Percentiles rank a stretch among this genome's conserved stretches.
These are phyloP conservation scores for Vaccinium vitisidaea DNA, from an alignment of 148 eudicot species.

Conservation along the genomic window DNA sequence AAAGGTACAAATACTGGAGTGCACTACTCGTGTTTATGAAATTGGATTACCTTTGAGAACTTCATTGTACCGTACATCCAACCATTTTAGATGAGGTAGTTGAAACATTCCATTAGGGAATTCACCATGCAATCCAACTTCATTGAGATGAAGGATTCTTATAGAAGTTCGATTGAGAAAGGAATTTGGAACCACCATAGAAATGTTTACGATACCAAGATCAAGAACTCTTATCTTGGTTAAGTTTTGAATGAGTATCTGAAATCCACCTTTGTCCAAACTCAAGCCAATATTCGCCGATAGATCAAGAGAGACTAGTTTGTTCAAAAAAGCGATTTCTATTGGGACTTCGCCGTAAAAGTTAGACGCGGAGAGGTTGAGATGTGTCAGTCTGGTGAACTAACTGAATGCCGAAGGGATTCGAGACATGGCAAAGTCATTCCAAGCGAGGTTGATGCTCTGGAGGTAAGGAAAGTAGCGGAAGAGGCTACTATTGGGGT, in stretches of 20 bases:
- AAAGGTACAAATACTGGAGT: background rate
- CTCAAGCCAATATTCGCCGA: too few species aligned
- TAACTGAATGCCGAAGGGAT: background rate
- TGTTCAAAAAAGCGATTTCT: too few species aligned
- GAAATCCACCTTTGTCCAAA: too few species aligned
- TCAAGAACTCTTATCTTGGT: too few species aligned
- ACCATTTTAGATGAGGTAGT: conserved; percentile 16
- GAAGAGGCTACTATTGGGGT: background rate
- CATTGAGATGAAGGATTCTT: too few species aligned
- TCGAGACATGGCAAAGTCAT: background rate
- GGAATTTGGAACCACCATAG: too few species aligned
- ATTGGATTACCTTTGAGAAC: background rate
- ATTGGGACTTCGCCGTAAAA: too few species aligned
- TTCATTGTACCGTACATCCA: background rate
- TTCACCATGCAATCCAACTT: background rate
- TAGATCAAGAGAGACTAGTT: too few species aligned
- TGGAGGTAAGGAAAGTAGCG: background rate
- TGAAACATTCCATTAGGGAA: conserved; percentile 19
- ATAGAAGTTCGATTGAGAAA: too few species aligned
- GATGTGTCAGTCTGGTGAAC: conserved; percentile 11
- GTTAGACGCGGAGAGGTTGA: conserved; percentile 14
- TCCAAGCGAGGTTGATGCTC: background rate
- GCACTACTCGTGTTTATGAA: background rate
- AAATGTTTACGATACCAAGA: too few species aligned
- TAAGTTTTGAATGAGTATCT: too few species aligned